Evolutionary conservation across 2,329 filamentous ascomycete genomes (phyloP).

Genomic region (Amphichorda felina): DNA sequence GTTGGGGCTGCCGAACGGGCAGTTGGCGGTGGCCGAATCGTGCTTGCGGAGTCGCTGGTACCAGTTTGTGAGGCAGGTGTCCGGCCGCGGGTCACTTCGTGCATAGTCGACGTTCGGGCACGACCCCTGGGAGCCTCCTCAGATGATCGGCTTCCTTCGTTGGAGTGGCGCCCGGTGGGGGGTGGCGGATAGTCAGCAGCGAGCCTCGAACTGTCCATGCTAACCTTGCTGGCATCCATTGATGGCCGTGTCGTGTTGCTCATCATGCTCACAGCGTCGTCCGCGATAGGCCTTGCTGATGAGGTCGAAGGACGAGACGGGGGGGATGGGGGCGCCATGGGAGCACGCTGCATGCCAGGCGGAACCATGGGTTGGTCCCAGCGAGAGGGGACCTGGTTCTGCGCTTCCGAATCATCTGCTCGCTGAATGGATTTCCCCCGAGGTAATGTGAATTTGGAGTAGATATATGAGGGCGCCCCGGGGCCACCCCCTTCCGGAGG

Average conservation of each 20-base stretch:
- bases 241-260: constrained; percentile 30
- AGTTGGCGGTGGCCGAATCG: constrained; percentile 28
- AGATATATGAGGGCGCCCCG: constrained; percentile 65
- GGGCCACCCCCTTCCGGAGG: constrained; percentile 30
- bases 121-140: constrained; percentile 38
- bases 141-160: constrained; percentile 28
- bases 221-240: constrained; percentile 36
- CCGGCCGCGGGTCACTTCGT: constrained; percentile 26
- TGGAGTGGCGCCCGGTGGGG: constrained; percentile 32
- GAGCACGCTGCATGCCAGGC: constrained; percentile 27
- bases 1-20: constrained; percentile 37
- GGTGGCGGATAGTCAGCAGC: constrained; percentile 28
- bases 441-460: constrained; percentile 74
- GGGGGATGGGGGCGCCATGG: constrained; percentile 44
- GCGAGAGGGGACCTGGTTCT: constrained; percentile 40
- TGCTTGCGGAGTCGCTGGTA: constrained; percentile 44
- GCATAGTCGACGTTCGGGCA: constrained; percentile 20
- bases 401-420: constrained; percentile 44
- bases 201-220: constrained; percentile 28
- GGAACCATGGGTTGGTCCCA: constrained; percentile 46
- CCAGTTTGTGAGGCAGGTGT: constrained; percentile 29
- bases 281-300: constrained; percentile 24
- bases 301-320: constrained; percentile 49
- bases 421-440: constrained; percentile 70
- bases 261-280: constrained; percentile 19